These are phyloP conservation scores for Boletus rubescentipes DNA, from an alignment of 768 basidiomycete species.

Conservation along the genomic window DNA sequence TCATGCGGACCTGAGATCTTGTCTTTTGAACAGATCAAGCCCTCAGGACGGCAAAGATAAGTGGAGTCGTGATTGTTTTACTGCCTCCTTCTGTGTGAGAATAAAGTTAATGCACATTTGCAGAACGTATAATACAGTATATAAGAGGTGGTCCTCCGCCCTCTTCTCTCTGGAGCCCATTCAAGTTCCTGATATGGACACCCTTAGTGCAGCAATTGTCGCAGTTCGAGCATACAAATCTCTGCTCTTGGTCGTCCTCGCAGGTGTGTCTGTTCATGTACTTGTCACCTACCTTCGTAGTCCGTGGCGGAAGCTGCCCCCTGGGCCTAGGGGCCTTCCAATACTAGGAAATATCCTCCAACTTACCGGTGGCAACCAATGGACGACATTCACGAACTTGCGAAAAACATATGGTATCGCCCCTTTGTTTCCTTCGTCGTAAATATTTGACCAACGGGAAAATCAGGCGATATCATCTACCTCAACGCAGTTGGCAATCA, in stretches of 20 bases:
- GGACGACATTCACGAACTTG: not conserved
- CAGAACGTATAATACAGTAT: not conserved
- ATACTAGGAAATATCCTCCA: slow-evolving; percentile 1
- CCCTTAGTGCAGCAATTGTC: not conserved
- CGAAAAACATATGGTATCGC: slow-evolving; percentile 1
- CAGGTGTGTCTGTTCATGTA: not conserved
- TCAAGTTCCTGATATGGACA: not conserved
- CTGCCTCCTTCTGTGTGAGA: no score
- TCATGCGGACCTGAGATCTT: no score
- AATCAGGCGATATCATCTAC: slow-evolving; percentile 1
- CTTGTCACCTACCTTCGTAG: slow-evolving; percentile 4
- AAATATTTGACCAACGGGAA: not conserved
- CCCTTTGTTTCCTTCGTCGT: not conserved
- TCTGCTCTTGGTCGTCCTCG: not conserved
- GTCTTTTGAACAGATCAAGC: no score
- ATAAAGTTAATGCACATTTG: no score
- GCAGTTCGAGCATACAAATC: not conserved
- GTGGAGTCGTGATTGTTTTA: no score
- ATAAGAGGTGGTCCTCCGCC: not conserved
- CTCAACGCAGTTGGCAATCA: slow-evolving; percentile 16
- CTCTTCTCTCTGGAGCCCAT: no score
- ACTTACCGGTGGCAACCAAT: not conserved
- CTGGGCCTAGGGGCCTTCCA: slow-evolving; percentile 6
- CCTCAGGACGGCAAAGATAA: no score
- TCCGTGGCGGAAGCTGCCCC: slow-evolving; percentile 3